Evolutionary conservation across 1,284 basidiomycete species (phyloP), one percentile per base, ranked within the genome.

Genomic region (Apiotrichum mycotoxinovorans): DNA sequence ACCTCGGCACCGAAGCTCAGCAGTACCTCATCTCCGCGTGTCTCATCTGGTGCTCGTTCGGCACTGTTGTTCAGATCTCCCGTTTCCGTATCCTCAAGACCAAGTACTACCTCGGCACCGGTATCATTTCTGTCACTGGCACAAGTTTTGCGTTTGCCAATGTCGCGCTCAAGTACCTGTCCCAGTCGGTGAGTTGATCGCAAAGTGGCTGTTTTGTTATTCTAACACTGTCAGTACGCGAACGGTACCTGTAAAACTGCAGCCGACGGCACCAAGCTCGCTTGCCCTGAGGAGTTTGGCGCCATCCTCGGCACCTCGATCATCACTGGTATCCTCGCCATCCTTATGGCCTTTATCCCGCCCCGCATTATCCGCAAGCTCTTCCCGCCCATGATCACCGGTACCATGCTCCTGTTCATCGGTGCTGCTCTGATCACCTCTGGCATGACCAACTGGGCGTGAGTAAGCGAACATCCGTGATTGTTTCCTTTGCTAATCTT

Each of bases 361-460:
- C 69, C 69, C 22, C 54, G 58, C 34, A 46, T 55, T 15, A 67
- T 71, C 54, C 54, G 63, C 30, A 69, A 68, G 58, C 52, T 63
- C 35, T 71, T 71, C 63, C 67, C 69, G 17, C 69, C 67, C 7
- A 56, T 71, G 20, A 58, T 71, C 47, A 67, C 63, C 23, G 69
- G 69, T 25, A 68, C 63, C 30, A 71, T 69, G 67, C 51, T 71
- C 27, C 54, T 58, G 27, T 68, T 69, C 50, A 71, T 71, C 48
- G 69, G 69, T 25, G 67, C 67, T 17, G 54, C 69, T 10, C 56
- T 71, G 8, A 61, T 71, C 48, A 61, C 56, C 38, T 48, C 56
- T 2, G 67, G 67, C 25, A 62, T 69, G 18, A 69, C 61, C 52
- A 71, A 71, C 61, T 71, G 69, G 69, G 67, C 63, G 56, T 58